phyloP scores from a whole-genome alignment of 2,329 filamentous ascomycete genomes.

The Cladosporium colombiae region DNA sequence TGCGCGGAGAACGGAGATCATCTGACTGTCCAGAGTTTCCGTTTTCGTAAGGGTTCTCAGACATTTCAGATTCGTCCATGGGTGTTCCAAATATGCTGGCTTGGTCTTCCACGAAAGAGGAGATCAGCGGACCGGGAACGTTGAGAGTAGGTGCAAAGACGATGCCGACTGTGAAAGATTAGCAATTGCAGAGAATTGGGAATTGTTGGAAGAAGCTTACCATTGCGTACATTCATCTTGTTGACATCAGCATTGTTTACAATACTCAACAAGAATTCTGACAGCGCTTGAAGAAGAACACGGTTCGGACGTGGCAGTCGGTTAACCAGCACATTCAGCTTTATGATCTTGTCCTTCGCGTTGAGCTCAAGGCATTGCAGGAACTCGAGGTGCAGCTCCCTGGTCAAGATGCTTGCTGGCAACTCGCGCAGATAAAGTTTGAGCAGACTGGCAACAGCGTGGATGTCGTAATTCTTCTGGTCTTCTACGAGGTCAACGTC shows the following conservation, averaged over 20 bases:
- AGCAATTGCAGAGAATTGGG: constrained; percentile 16
- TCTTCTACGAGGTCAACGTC: constrained; percentile 82
- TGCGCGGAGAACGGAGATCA: constrained; percentile 63
- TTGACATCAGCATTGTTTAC: constrained; percentile 87
- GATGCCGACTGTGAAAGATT: constrained; percentile 69
- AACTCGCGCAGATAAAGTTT: constrained; percentile 94
- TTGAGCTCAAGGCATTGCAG: constrained; percentile 70
- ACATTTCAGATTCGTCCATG: constrained; percentile 55
- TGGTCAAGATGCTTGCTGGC: constrained; percentile 85
- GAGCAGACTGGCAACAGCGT: constrained; percentile 89
- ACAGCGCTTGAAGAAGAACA: constrained; percentile 78
- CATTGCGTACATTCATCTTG: constrained; percentile 96
- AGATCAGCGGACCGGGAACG: constrained; percentile 92
- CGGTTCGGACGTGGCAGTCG: constrained; percentile 78
- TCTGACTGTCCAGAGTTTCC: constrained; percentile 37
- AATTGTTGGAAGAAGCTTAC: constrained; percentile 33
- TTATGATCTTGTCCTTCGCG: constrained; percentile 72
- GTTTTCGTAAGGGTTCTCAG: constrained; percentile 35
- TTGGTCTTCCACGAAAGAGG: constrained; percentile 89
- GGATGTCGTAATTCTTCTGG: constrained; percentile 88
- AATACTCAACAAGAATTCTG: constrained; percentile 86
- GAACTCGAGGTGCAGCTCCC: constrained; percentile 88
- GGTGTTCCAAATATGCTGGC: constrained; percentile 77
- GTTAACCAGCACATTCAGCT: constrained; percentile 76
- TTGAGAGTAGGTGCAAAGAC: constrained; percentile 97